Evolutionary conservation across 257 asterid genomes (phyloP), one percentile per base, ranked within the genome.

Genomic region (Linderniella brevidens): DNA sequence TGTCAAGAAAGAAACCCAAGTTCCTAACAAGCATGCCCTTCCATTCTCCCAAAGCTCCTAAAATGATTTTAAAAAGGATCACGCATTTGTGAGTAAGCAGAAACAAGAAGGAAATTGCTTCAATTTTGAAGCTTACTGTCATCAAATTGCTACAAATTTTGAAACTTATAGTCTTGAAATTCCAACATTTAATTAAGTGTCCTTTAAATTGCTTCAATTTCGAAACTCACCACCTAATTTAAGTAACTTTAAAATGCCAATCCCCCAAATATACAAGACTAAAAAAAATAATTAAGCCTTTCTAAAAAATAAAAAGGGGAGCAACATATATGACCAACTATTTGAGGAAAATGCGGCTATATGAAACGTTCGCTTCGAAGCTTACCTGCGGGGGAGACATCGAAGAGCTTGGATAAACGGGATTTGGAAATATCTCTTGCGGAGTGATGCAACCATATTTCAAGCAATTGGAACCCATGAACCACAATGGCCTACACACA

Each of bases 381-480:
- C 42, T 60, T 43, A 75, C 96, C 96, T 65, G 92, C 74, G 1
- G 92, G 77, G 51, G 92, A 78, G 55, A 78, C 52, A 62, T 77
- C 85, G 48, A 82, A 62, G 56, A 79, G 62, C 64, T 82, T 79
- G 50, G 92, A 73, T 55, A 73, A 53, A 58, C 78, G 73, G 66
- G 82, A 72, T 66, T 64, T 69, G 52, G 65, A 68, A 68, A 64
- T 60, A 58, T 72, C 90, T 58, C 72, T 74, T 10, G 77, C 80
- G 19, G 86, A 74, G 68, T 79, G 73, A 67, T 77, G 85, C 86
- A 25, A 25, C 86, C 83, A 82, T 70, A 86, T 69, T 61, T 86
- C 96, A 53, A 86, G 93, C 64, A 86, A 68, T 68, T 86, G 96
- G 76, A 86, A 82, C 49, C 96, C 94, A 58, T 86, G 94, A 59